A percentile compares a stretch with the other conserved stretches of the same genome.
These are phyloP conservation scores for Leccinum boreale DNA, from an alignment of 768 basidiomycete species.

Conservation along the genomic window DNA sequence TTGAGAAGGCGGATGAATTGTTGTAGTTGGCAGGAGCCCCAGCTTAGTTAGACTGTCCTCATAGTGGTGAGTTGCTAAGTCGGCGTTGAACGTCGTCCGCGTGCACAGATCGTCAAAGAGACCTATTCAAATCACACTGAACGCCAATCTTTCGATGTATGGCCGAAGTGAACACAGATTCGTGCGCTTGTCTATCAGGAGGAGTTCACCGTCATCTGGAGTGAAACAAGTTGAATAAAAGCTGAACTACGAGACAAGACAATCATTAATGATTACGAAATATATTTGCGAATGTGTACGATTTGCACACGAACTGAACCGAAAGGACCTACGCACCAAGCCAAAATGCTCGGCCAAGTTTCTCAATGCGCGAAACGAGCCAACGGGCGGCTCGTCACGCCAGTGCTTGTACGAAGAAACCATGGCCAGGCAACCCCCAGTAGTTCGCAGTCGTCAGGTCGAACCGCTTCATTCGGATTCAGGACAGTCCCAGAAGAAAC, in stretches of 20 bases:
- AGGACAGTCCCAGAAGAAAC: conserved; percentile 78
- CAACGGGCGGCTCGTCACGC: conserved; percentile 7
- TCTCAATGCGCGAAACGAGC: conserved; percentile 15
- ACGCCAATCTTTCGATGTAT: conserved; percentile 74
- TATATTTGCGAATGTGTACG: not conserved
- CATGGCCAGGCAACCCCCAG: conserved; percentile 16
- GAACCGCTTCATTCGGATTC: conserved; percentile 91
- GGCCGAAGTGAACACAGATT: conserved; percentile 43
- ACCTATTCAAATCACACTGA: not conserved
- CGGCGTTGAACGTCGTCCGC: not conserved
- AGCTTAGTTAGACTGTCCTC: too few relatives aligned
- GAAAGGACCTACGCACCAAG: not conserved
- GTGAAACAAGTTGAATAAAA: conserved; percentile 15
- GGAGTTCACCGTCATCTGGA: not conserved
- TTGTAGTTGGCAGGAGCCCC: too few relatives aligned
- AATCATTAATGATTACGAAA: not conserved
- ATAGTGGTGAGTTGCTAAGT: conserved; percentile 65
- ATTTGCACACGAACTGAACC: not conserved
- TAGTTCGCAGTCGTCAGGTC: conserved; percentile 20
- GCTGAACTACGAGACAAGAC: not conserved
- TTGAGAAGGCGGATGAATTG: conserved; percentile 86
- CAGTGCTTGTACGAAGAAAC: conserved; percentile 18
- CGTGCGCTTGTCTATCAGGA: too few relatives aligned
- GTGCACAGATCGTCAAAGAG: not conserved
- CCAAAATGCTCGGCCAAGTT: conserved; percentile 17